phyloP scores from a whole-genome alignment of 2,329 filamentous ascomycete species.

The Fusarium nisikadoi region DNA sequence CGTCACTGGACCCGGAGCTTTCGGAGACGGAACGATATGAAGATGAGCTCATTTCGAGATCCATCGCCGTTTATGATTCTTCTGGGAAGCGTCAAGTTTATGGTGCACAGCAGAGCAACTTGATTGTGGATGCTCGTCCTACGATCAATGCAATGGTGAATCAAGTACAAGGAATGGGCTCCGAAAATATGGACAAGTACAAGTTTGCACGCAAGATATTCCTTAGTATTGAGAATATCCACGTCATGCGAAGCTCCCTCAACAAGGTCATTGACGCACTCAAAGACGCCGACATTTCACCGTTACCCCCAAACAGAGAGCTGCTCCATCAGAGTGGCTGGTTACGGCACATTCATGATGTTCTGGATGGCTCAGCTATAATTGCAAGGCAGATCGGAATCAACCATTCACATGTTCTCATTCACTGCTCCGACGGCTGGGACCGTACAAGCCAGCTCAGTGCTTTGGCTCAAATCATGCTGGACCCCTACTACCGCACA shows the following conservation, averaged over 20 bases:
- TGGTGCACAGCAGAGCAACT: slow-evolving; percentile 90
- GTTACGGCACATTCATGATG: slow-evolving; percentile 86
- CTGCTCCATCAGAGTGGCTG: slow-evolving; percentile 85
- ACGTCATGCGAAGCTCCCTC: slow-evolving; percentile 94
- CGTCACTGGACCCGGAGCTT: slow-evolving; percentile 59
- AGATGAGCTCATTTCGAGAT: slow-evolving; percentile 69
- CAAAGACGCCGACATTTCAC: slow-evolving; percentile 90
- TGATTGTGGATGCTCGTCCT: slow-evolving; percentile 95
- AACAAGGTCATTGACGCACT: slow-evolving; percentile 88
- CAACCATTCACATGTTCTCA: slow-evolving; percentile 92
- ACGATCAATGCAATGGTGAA: slow-evolving; percentile 95
- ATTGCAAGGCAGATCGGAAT: slow-evolving; percentile 91
- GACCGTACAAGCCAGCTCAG: slow-evolving; percentile 96
- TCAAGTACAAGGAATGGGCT: slow-evolving; percentile 91
- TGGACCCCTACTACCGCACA: slow-evolving; percentile 95
- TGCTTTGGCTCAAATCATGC: slow-evolving; percentile 88
- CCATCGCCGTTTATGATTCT: slow-evolving; percentile 60
- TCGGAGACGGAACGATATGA: slow-evolving; percentile 74
- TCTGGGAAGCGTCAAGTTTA: slow-evolving; percentile 76
- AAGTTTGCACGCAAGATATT: slow-evolving; percentile 91
- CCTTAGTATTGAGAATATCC: slow-evolving; percentile 96
- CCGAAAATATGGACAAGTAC: slow-evolving; percentile 98
- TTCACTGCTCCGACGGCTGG: slow-evolving; percentile 99
- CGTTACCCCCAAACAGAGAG: slow-evolving; percentile 83
- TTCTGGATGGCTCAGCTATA: slow-evolving; percentile 84